Base-by-base conservation (phyloP, 2,329 filamentous ascomycete species). In the Nemania abortiva region DNA sequence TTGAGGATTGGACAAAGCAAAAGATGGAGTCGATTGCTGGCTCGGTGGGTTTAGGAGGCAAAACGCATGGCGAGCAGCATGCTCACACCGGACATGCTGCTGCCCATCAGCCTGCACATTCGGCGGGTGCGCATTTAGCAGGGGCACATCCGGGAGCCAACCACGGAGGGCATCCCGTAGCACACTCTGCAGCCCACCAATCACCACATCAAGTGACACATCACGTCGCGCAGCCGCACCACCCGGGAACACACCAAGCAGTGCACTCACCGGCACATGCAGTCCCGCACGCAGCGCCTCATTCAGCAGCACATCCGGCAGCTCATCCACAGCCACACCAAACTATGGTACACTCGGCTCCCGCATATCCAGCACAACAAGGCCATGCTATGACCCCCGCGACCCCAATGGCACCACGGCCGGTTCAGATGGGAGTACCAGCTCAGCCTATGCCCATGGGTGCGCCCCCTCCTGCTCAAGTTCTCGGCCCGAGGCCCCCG, bases 1-100 rank as follows among this genome's bases (percentile, higher is more conserved):
- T 73, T 13, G 61, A 59, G 45, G 63, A 64, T 18, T 73, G 71
- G 71, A 64, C 65, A n/a, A 70, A 70, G 67, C 53, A 63, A 47
- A 73, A 70, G 56, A 68, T 73, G 53, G 71, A 45, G 1, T 70
- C 67, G 1, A 45, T 73, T 1, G 65, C 66, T 1, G 64, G 66
- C 1, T 49, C 53, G 9, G 58, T 65, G 3, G 70, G 63, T 1
- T 52, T 67, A 5, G 47, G 34, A n/a, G 29, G 58, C 15, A 67
- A 70, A 39, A 15, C 39, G 9, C 50, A 69, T 52, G 63, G 31
- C 18, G 52, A 24, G 9, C 63, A 69, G 11, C 55, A 15, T 20
- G 31, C 55, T 9, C 22, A n/a, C 6, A 6, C 55, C 10, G 66
- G 24, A 20, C 58, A 71, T 37, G 63, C 18, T 45, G 52, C 47